Evolutionary conservation across 2,329 filamentous ascomycete genomes (phyloP), one percentile per base, ranked within the genome.

Genomic region (Fusarium nodosum): DNA sequence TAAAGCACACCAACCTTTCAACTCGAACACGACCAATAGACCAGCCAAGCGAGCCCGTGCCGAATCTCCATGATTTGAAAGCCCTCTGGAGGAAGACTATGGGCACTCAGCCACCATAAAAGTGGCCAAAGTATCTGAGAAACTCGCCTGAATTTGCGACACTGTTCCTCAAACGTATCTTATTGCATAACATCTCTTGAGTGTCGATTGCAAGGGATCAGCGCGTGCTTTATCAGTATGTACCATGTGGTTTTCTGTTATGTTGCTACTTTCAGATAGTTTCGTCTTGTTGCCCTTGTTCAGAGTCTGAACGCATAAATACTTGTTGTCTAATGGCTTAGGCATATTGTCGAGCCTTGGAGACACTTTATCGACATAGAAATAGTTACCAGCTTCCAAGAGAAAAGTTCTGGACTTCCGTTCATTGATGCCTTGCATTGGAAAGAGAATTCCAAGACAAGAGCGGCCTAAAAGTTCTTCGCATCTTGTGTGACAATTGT

Each of bases 31-130:
- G 34, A 46, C 12, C 65, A 81, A 82, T 12, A 82, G 79, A 41
- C 77, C 79, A n/a, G 69, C 71, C 39, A 88, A 86, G 71, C 81
- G 86, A 34, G 75, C 77, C 57, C 80, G 84, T 15, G 79, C 82
- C 52, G 83, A 57, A 22, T 66, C 58, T 26, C 65, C 71, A 54
- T 50, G 31, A 4, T 82, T 84, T 36, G 72, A 77, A n/a, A 83
- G 81, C 66, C 81, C 74, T 11, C 81, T 84, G 18, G 81, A 83
- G 22, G 83, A 86, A 51, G 82, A 86, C 50, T 81, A 85, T 42
- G 82, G 85, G 63, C 79, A 81, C 7, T 63, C 76, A 65, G 67
- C 10, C 60, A 16, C 76, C 5, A 68, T 74, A 28, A 48, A 46
- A 16, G 60, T 66, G 16, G 55, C 56, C 9, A 56, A 46, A 18